A percentile compares a stretch with the other conserved stretches of the same genome.
Conservation (phyloP, 169 alveolate genomes). For the Cryptosporidium canis region DNA sequence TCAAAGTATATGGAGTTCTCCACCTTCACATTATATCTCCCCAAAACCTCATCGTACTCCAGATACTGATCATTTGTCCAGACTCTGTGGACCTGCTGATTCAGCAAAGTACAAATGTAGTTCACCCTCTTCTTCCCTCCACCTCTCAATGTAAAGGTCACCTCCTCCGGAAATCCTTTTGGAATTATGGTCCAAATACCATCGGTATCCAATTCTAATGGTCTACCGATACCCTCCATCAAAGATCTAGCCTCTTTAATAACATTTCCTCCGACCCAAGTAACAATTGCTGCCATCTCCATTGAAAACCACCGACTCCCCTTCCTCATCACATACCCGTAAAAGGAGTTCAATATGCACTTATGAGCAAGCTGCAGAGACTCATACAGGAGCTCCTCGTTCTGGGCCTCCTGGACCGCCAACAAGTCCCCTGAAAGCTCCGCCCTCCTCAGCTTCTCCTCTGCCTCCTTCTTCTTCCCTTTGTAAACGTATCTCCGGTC, state of each 20-base stretch:
- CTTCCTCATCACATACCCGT: conserved; percentile 99
- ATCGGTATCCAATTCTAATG: conserved; percentile 99
- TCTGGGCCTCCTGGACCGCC: conserved; percentile 88
- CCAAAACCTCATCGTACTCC: conserved; percentile 78
- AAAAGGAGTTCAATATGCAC: conserved; percentile 97
- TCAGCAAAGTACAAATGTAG: conserved; percentile 95
- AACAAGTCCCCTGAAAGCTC: conserved; percentile 79
- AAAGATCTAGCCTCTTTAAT: conserved; percentile 89
- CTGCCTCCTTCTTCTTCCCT: conserved; percentile 84
- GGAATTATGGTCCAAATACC: conserved; percentile 99
- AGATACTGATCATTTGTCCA: conserved; percentile 96
- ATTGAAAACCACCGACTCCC: conserved; percentile 99
- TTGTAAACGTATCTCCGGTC: conserved; percentile 97
- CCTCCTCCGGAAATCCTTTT: conserved; percentile 92
- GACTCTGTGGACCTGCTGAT: conserved; percentile 91
- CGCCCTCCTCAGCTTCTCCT: conserved; percentile 84
- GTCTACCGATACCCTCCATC: conserved; percentile 95
- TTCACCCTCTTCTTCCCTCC: conserved; percentile 86
- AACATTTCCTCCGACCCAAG: conserved; percentile 95
- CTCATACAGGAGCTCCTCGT: conserved; percentile 91
- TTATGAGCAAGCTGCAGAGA: conserved; percentile 98
- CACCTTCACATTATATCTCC: conserved; percentile 81
- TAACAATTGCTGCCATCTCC: conserved; percentile 99
- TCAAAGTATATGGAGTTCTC: conserved; percentile 97
- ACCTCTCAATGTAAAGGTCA: conserved; percentile 78